Conservation (phyloP, 2,329 filamentous ascomycete genomes). For the Alternaria viburni region DNA sequence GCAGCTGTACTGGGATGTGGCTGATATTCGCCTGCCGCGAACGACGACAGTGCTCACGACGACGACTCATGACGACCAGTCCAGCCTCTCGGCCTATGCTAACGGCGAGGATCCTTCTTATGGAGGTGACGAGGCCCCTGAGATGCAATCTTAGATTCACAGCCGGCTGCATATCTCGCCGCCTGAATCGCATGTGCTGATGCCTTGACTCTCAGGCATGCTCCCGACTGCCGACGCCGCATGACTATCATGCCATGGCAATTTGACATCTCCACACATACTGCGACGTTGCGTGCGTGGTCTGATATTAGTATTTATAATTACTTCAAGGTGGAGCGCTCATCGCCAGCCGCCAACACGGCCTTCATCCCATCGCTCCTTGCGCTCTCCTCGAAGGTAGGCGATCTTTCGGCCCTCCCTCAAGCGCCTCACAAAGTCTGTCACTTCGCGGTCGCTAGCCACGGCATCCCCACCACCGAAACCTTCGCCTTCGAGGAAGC, state of each 20-base stretch:
- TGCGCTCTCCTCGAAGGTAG: slow-evolving; percentile 83
- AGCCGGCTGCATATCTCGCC: slow-evolving; percentile 1
- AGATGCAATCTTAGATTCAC: not conserved
- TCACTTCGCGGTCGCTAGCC: slow-evolving; percentile 80
- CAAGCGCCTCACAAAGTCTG: slow-evolving; percentile 83
- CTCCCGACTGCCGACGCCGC: not conserved
- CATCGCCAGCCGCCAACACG: slow-evolving; percentile 89
- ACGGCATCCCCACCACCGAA: slow-evolving; percentile 50
- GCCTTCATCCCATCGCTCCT: slow-evolving; percentile 94
- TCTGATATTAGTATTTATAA: not conserved
- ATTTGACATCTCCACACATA: not conserved
- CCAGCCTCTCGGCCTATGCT: slow-evolving; percentile 3
- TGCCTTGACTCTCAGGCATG: not conserved
- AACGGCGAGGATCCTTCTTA: not conserved
- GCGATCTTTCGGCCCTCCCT: slow-evolving; percentile 79
- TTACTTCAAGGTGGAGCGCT: not conserved
- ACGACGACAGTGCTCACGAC: slow-evolving; percentile 10
- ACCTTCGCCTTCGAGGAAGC: slow-evolving; percentile 74
- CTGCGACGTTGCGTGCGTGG: not conserved
- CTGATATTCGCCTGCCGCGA: slow-evolving; percentile 5
- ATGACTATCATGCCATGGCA: slow-evolving; percentile 3
- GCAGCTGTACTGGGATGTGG: not conserved
- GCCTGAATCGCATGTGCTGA: not conserved
- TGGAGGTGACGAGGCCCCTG: slow-evolving; percentile 11
- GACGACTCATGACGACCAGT: slow-evolving; percentile 6